phyloP scores from a whole-genome alignment of 371 early-diverging fungal species.

The Encephalitozoon intestinalis region DNA sequence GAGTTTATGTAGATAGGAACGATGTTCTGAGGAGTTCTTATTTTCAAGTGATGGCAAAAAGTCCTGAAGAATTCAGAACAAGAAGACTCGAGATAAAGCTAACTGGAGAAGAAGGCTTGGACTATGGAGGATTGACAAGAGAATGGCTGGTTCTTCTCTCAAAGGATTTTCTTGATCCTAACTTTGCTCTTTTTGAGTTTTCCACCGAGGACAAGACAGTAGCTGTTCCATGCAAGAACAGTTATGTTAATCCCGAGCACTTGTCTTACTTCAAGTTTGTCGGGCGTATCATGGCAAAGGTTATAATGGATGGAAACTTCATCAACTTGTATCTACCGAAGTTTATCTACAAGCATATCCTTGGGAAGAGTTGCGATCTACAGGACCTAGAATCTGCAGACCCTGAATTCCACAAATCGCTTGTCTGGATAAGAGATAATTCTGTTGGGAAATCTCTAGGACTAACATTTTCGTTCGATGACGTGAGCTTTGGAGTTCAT shows the following conservation, averaged over 20 bases:
- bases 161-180: constrained; percentile 91
- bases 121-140: constrained; percentile 91
- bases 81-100: constrained; percentile 81
- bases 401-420: constrained; percentile 83
- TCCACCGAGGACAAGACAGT: constrained; percentile 84
- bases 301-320: constrained; percentile 82
- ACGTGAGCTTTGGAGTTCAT: constrained; percentile 79
- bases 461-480: constrained; percentile 80
- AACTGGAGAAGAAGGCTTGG: constrained; percentile 89
- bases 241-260: constrained; percentile 85
- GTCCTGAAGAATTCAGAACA: constrained; percentile 28
- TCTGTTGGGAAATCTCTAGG: constrained; percentile 85
- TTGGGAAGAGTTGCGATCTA: constrained; percentile 77
- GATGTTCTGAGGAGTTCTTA: constrained; percentile 43
- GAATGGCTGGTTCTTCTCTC: constrained; percentile 94
- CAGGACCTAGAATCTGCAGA: constrained; percentile 91
- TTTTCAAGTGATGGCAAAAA: constrained; percentile 42
- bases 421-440: constrained; percentile 91
- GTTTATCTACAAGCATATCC: constrained; percentile 89
- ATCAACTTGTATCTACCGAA: constrained; percentile 89
- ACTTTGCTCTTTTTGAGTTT: constrained; percentile 82
- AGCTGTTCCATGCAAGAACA: constrained; percentile 86
- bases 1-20: constrained; percentile 25
- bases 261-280: constrained; percentile 89
- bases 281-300: constrained; percentile 92